A percentile compares a stretch with the other conserved stretches of the same genome.
phyloP scores from a whole-genome alignment of 306 rosid species.

The Medicago ruthenica region DNA sequence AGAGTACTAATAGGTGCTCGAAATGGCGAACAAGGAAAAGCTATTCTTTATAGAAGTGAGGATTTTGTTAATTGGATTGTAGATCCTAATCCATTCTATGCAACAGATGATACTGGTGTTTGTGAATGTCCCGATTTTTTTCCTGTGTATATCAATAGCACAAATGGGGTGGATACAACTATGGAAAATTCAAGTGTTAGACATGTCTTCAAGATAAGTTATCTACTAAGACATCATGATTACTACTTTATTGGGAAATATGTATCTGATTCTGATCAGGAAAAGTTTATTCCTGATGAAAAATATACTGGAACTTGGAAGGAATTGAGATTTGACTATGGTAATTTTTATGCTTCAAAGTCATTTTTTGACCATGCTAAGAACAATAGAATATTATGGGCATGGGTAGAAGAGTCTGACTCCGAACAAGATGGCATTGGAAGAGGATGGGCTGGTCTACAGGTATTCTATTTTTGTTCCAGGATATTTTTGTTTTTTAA shows the following conservation, averaged over 20 bases:
- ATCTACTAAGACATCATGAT: slow-evolving; percentile 12
- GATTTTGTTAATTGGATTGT: slow-evolving; percentile 56
- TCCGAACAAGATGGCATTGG: slow-evolving; percentile 45
- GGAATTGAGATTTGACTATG: slow-evolving; percentile 55
- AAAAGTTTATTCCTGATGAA: slow-evolving; percentile 46
- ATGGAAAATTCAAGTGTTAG: slow-evolving; percentile 29
- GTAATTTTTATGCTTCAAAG: slow-evolving; percentile 54
- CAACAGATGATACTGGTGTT: slow-evolving; percentile 46
- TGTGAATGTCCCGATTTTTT: slow-evolving; percentile 67
- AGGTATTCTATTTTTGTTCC: slow-evolving; percentile 51
- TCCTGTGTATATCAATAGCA: slow-evolving; percentile 49
- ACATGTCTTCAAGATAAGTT: slow-evolving; percentile 60
- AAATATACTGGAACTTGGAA: slow-evolving; percentile 38
- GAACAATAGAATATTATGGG: slow-evolving; percentile 57
- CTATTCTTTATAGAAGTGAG: slow-evolving; percentile 49
- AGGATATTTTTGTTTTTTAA: no score
- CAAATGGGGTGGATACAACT: slow-evolving; percentile 50
- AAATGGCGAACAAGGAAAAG: slow-evolving; percentile 52
- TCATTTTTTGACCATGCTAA: slow-evolving; percentile 47
- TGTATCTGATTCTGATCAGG: slow-evolving; percentile 39
- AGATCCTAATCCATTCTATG: slow-evolving; percentile 43
- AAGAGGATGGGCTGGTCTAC: slow-evolving; percentile 81
- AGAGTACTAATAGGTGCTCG: slow-evolving; percentile 53
- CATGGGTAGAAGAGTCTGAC: slow-evolving; percentile 45
- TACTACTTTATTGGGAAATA: slow-evolving; percentile 57